Percentiles rank a stretch among this genome's conserved stretches.
These are phyloP conservation scores for Pinus albicaulis DNA, from an alignment of 75 land plant species.

Conservation along the genomic window DNA sequence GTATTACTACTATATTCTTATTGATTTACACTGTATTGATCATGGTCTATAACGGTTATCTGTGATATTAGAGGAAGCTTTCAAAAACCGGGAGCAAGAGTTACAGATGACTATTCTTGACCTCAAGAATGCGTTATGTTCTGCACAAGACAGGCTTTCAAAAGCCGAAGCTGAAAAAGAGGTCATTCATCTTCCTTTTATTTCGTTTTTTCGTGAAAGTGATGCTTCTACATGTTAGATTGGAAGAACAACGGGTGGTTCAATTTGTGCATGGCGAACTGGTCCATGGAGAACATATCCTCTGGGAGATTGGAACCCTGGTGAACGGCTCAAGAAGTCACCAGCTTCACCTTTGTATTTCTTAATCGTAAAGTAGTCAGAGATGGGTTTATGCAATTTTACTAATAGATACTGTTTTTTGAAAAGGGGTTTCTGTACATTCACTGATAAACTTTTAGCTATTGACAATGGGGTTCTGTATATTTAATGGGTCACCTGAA, in stretches of 20 bases:
- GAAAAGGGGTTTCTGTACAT: too few relatives aligned
- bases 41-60: background rate
- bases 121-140: conserved; percentile 17
- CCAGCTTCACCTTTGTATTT: too few relatives aligned
- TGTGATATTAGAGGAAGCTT: conserved; percentile 23
- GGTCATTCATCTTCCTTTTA: conserved; percentile 9
- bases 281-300: too few relatives aligned
- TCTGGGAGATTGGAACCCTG: too few relatives aligned
- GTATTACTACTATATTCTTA: background rate
- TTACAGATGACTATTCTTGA: conserved; percentile 30
- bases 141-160: conserved; percentile 28
- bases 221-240: background rate
- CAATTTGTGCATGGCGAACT: too few relatives aligned
- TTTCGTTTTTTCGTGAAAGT: background rate
- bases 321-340: too few relatives aligned
- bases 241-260: background rate
- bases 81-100: conserved; percentile 44
- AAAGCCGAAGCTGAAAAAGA: conserved; percentile 44
- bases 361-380: too few relatives aligned
- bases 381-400: too few relatives aligned
- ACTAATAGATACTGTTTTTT: too few relatives aligned
- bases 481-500: background rate
- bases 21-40: background rate
- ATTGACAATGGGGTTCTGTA: too few relatives aligned
- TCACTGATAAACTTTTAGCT: too few relatives aligned